Evolutionary conservation across 2,329 filamentous ascomycete genomes (phyloP), one percentile per base, ranked within the genome.

Genomic region (Cladosporium velox): DNA sequence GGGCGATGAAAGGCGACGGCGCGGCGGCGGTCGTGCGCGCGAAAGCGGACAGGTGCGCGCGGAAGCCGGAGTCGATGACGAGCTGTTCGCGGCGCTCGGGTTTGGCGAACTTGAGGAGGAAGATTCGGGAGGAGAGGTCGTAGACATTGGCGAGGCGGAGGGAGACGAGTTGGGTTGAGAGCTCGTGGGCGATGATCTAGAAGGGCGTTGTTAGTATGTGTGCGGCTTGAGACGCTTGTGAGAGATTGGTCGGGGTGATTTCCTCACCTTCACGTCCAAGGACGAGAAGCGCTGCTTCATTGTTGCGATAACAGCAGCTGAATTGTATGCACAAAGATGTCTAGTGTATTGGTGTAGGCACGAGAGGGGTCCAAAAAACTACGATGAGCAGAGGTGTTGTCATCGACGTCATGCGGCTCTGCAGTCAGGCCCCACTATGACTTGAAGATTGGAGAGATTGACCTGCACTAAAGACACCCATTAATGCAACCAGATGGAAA

Each of bases 161-260:
- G 67, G 88, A 87, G 66, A 90, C 87, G 64, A 99, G 85, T 70
- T 85, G 87, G 69, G 86, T 83, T 67, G 92, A 90, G 69, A 99
- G 90, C 85, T 99, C 95, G 77, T 96, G 92, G 65, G 93, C 91
- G 76, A 98, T 96, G 79, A 96, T 92, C 92, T 96, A n/a, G 5
- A n/a, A 11, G 59, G 41, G n/a, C 10, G 4, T 62, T 28, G 14
- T 15, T 5, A 71, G 66, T 2, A n/a, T 41, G n/a, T 41, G n/a
- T 28, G 41, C 24, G 24, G 49, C 32, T 4, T 18, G 24, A 7
- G 30, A 24, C 24, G 24, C 24, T 32, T 8, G 30, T 7, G 30
- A 24, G 24, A 52, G 41, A 30, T n/a, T 15, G 15, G 1, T 41
- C 10, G 18, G 41, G 5, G 24, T 32, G 28, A 3, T 34, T 15